Percentiles rank a stretch among this genome's conserved stretches.
These are phyloP conservation scores for Artemisia tridentata DNA, from an alignment of 129 eudicot species.

Conservation along the genomic window DNA sequence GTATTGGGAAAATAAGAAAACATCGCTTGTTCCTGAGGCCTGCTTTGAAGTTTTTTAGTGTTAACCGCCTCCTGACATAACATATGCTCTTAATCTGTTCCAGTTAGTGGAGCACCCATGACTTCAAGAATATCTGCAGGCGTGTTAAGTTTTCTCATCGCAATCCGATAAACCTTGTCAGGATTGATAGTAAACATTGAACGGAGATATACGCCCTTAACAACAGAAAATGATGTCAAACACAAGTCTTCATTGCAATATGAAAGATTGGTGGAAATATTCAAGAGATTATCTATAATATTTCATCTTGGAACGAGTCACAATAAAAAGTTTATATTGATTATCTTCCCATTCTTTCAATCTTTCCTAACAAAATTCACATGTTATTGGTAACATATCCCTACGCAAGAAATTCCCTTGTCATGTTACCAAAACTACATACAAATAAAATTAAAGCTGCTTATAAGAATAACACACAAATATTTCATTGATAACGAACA, in stretches of 20 bases:
- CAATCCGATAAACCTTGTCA: conserved; percentile 93
- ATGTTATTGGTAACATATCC: no score
- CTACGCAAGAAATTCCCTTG: no score
- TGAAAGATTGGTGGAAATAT: background rate
- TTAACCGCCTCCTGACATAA: conserved; percentile 98
- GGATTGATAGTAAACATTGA: conserved; percentile 80
- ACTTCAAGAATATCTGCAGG: conserved; percentile 88
- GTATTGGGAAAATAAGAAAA: conserved; percentile 89
- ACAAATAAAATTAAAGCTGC: no score
- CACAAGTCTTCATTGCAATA: conserved; percentile 17
- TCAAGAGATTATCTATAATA: background rate
- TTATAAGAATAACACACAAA: no score
- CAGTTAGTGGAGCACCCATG: conserved; percentile 96
- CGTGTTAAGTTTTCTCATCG: conserved; percentile 87
- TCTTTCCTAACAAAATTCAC: background rate
- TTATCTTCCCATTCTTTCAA: background rate
- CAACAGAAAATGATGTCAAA: conserved; percentile 20
- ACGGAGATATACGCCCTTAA: conserved; percentile 84
- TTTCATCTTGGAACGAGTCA: conserved; percentile 1
- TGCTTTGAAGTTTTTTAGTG: conserved; percentile 68
- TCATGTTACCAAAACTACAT: no score
- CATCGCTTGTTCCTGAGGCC: conserved; percentile 72
- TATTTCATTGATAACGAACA: no score
- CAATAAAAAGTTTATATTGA: no score
- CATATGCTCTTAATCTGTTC: conserved; percentile 96